phyloP scores from a whole-genome alignment of 805 yeast genomes.

The Lipomyces yamanashiensis region DNA sequence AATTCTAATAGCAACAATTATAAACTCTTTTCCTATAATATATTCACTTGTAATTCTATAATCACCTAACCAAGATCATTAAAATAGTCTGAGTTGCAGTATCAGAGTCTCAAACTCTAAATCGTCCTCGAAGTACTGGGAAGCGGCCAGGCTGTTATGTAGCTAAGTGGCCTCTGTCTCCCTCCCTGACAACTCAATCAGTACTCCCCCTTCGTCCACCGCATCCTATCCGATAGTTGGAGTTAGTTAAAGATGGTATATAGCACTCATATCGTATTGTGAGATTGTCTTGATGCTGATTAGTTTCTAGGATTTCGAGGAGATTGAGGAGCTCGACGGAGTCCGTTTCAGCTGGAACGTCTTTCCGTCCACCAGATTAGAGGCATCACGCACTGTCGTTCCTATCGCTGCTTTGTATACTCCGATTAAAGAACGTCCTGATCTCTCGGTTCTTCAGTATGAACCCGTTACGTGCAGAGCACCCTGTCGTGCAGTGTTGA shows the following conservation, averaged over 20 bases:
- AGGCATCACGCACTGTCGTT: constrained; percentile 87
- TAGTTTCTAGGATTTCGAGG: constrained; percentile 56
- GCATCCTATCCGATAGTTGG: neutral
- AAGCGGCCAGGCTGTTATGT: constrained; percentile 16
- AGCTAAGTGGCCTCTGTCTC: constrained; percentile 10
- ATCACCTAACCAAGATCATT: neutral
- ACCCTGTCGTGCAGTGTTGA: constrained; percentile 81
- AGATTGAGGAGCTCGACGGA: constrained; percentile 64
- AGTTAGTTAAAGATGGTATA: neutral
- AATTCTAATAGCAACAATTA: neutral
- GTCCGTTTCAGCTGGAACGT: constrained; percentile 82
- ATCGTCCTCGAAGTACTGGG: neutral
- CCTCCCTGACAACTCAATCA: neutral
- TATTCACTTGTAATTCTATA: neutral
- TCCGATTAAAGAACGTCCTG: constrained; percentile 83
- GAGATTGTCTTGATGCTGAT: neutral
- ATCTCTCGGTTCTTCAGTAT: constrained; percentile 75
- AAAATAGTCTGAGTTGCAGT: neutral
- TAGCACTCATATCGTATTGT: neutral
- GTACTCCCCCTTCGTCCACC: constrained; percentile 2
- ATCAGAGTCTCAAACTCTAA: neutral
- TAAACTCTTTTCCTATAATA: neutral
- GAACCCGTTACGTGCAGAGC: constrained; percentile 85
- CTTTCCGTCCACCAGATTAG: constrained; percentile 85
- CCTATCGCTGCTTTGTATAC: constrained; percentile 95